Evolutionary conservation across 495 filamentous ascomycete genomes (phyloP).

Genomic region (Chaetomium cochliodes): DNA sequence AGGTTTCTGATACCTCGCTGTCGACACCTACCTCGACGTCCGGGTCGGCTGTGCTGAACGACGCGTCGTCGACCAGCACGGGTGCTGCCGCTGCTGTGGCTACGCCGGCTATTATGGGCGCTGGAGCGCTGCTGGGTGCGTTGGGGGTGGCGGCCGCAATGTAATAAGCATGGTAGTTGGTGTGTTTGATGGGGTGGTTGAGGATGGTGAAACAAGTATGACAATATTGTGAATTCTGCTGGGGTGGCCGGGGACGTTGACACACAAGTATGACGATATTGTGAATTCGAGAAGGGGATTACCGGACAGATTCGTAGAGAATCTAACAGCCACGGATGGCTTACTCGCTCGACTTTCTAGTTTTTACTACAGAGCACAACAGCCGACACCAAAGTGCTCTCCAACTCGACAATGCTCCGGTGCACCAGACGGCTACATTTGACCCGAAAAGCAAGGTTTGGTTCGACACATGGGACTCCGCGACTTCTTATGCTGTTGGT

Average conservation of each 20-base stretch:
- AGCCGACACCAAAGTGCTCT: background rate
- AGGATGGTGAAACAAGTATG: background rate
- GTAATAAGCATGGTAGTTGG: background rate
- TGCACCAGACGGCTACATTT: background rate
- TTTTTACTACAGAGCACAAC: background rate
- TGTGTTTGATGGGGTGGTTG: background rate
- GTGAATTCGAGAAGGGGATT: background rate
- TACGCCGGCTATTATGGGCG: slow-evolving; percentile 1
- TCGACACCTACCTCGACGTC: background rate
- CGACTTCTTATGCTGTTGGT: no score
- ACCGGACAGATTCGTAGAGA: background rate
- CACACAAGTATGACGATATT: no score
- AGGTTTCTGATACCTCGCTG: background rate
- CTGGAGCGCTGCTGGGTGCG: slow-evolving; percentile 15
- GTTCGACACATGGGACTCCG: background rate
- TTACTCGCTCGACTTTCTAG: no score
- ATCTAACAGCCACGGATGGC: background rate
- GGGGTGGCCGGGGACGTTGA: background rate
- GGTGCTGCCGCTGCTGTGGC: slow-evolving; percentile 3
- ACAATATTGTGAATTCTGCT: background rate
- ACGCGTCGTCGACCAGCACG: background rate
- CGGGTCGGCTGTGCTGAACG: background rate
- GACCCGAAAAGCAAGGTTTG: no score
- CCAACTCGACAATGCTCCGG: background rate
- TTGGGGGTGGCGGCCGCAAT: slow-evolving; percentile 22